Evolutionary conservation across 352 stramenopile species (phyloP), one percentile per base, ranked within the genome.

Genomic region (Globisporangium apiculatum): DNA sequence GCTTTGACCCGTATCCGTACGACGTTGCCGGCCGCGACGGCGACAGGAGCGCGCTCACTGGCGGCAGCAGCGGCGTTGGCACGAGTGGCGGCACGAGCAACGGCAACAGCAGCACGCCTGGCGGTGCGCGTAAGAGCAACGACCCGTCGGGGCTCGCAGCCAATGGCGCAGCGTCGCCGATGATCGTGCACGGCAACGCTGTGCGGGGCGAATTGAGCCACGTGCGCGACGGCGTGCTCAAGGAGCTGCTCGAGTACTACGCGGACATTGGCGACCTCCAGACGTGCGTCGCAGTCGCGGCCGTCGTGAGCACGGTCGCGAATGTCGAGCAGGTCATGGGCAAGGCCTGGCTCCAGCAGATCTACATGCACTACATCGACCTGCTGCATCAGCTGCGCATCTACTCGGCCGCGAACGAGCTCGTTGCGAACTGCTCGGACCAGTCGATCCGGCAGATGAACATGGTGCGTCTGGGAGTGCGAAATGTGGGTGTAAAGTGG

Each of bases 361-460:
- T 90, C 52, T 91, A 90, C 55, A 95, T 95, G 86, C 84, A 94
- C 61, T 95, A 95, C 62, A 91, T 95, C 53, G 86, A 95, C 58
- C 61, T 95, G 31, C 72, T 94, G 6, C 86, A 95, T 57, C 83
- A 94, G 50, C 58, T 96, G 31, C 84, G 76, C n/a, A 87, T 96
- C 52, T 97, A 91, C 60, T 83, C 85, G 10, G 82, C 84, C 14
- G 88, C 88, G 12, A 95, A 95, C 57, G 76, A 95, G 43, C 61
- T 96, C n/a, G 84, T 97, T 17, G 64, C 77, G 3, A 85, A 90
- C 59, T 95, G 84, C 55, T 75, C 83, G 1, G 86, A 96, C 58
- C 67, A 73, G 35, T 91, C 83, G 1, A 95, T 97, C 61, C 79
- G 86, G n/a, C 83, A 94, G 62, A 94, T 94, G 83, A 95, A 96